These are phyloP conservation scores for Cerrena zonata DNA, from an alignment of 1,284 basidiomycete species.

Conservation along the genomic window DNA sequence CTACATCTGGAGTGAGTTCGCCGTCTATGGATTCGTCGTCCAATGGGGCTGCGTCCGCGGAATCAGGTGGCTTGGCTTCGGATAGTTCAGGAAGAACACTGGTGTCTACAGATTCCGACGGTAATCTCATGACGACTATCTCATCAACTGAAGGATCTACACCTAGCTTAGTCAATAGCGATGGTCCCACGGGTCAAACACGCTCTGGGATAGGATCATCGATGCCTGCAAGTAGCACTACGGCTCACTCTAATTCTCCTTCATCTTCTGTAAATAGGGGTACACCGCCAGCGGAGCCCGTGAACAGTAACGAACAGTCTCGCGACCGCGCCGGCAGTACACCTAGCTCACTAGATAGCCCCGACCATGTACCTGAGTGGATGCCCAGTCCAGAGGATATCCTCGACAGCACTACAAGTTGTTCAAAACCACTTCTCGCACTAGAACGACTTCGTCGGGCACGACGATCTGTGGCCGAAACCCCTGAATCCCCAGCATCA, in stretches of 20 bases:
- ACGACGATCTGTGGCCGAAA: conserved; percentile 19
- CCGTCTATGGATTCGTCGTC: conserved; percentile 27
- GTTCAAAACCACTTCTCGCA: conserved; percentile 69
- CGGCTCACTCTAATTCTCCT: conserved; percentile 6
- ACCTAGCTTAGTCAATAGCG: conserved; percentile 8
- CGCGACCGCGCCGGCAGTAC: conserved; percentile 15
- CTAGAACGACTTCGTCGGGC: conserved; percentile 64
- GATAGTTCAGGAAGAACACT: conserved; percentile 30
- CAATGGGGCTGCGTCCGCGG: conserved; percentile 14
- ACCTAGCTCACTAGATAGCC: too few species aligned
- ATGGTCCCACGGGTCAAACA: neutral
- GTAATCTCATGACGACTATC: neutral
- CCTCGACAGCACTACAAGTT: conserved; percentile 69
- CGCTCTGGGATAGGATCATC: neutral
- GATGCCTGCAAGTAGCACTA: conserved; percentile 7
- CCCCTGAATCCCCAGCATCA: conserved; percentile 10
- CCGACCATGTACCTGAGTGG: conserved; percentile 40
- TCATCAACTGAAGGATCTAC: conserved; percentile 15
- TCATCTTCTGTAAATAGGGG: conserved; percentile 3
- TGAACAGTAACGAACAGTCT: neutral
- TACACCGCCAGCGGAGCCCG: neutral
- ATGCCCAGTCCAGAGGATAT: conserved; percentile 55
- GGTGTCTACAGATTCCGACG: conserved; percentile 20
- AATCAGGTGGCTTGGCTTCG: conserved; percentile 11
- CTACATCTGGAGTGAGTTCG: conserved; percentile 9